Base-by-base conservation (phyloP, 2,329 filamentous ascomycete species). In the Colletotrichum orbiculare region DNA sequence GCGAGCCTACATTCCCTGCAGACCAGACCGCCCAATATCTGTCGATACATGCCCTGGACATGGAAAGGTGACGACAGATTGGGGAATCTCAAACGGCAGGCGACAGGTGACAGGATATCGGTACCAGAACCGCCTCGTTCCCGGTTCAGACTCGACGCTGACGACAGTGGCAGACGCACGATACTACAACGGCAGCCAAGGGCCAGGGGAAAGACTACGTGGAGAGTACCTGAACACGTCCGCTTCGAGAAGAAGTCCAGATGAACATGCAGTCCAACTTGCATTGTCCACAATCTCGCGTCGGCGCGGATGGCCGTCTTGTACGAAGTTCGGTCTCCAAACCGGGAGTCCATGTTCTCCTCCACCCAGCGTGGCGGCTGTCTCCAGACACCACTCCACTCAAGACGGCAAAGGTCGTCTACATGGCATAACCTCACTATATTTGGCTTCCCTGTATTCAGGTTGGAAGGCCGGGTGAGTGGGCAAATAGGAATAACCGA, bases 101-200 rank as follows among this genome's bases (percentile, higher is more conserved):
- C 49, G 53, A 54, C 58, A 52, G 46, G 37, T 37, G 52, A 61
- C 37, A 39, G 38, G 37, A 41, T 38, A 39, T 54, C 58, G 63
- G 35, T 63, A 66, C 63, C 63, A 10, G 35, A 33, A 5, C 38
- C 17, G 11, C 34, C 38, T 12, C 50, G 37, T 11, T 33, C 13
- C 4, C 15, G 38, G 33, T 25, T 25, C 25, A 25, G 42, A 43
- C 43, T 48, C 43, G 41, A 13, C 15, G 35, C 58, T 54, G 53
- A 54, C 58, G 63, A 53, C 41, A 53, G 53, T 49, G 63, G 53
- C 52, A 48, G 52, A 53, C n/a, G 12, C 13, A 46, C n/a, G 35
- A 49, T 25, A 12, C 35, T 37, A 42, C 37, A n/a, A 12, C 39
- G n/a, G 38, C 38, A 15, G 45, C 12, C 59, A 15, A 50, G 41